These are phyloP conservation scores for Xenoacremonium recifei DNA, from an alignment of 2,329 filamentous ascomycete species.

Conservation along the genomic window DNA sequence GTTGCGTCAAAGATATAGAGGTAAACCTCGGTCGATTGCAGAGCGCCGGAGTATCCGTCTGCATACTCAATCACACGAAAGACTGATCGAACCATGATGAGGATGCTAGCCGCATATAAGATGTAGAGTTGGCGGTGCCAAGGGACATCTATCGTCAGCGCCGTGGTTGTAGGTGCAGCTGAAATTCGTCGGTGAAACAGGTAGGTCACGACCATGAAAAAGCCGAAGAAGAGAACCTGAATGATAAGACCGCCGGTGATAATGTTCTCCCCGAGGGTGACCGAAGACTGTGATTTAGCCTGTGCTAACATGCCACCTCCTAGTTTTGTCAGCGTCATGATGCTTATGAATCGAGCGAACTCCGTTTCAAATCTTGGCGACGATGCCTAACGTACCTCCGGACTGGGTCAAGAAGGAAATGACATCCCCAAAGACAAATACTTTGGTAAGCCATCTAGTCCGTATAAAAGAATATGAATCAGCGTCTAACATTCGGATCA, in stretches of 20 bases:
- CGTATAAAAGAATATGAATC: constrained; percentile 40
- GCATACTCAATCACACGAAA: constrained; percentile 45
- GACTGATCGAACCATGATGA: constrained; percentile 41
- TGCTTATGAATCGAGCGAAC: too few species aligned
- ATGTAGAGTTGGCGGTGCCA: constrained; percentile 29
- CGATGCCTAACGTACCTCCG: constrained; percentile 19
- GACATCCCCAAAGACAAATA: constrained; percentile 51
- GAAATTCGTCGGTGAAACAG: constrained; percentile 41
- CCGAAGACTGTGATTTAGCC: constrained; percentile 22
- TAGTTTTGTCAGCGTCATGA: constrained; percentile 1
- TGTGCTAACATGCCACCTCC: constrained; percentile 25
- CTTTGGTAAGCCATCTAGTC: constrained; percentile 44
- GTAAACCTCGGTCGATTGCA: constrained; percentile 33
- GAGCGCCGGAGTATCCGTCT: constrained; percentile 31
- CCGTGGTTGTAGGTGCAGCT: constrained; percentile 13
- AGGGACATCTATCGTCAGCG: constrained; percentile 22
- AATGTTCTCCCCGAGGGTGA: constrained; percentile 42
- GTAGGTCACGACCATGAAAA: constrained; percentile 49
- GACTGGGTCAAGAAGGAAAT: constrained; percentile 40
- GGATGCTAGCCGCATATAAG: constrained; percentile 25
- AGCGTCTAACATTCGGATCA: constrained; percentile 38
- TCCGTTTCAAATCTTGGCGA: too few species aligned
- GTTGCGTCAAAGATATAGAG: constrained; percentile 38
- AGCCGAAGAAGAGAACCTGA: constrained; percentile 54
- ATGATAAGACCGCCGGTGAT: constrained; percentile 52